Evolutionary conservation across 345 rosid genomes (phyloP), one percentile per base, ranked within the genome.

Genomic region (Sisymbrium irio): DNA sequence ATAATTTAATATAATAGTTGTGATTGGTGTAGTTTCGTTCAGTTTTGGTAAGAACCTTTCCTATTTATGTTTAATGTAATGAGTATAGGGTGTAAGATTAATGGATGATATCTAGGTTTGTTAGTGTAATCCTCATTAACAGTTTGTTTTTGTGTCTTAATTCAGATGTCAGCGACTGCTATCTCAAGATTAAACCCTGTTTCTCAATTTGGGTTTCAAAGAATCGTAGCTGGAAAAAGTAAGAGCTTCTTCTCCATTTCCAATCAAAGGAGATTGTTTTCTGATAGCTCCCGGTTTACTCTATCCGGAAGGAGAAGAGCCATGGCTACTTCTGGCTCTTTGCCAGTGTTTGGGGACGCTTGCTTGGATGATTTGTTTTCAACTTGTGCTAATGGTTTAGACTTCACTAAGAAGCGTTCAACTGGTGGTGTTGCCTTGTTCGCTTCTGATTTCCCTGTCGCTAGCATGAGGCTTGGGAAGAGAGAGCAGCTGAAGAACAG

Each of bases 311-410:
- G 82, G 64, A 72, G 51, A 77, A 25, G 39, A 42, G 15, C 84
- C 10, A 87, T 94, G 96, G 87, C 90, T 45, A 86, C 85, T 63
- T 83, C 93, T 71, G 81, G 94, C 71, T 85, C 97, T 28, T 80
- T 85, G 54, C 84, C 92, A 54, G 78, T 88, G 32, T 80, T 79
- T 40, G 89, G 96, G 13, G 97, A 94, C 65, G 85, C 86, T 62
- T 73, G 83, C 46, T 54, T 84, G 45, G 96, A 91, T 79, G 93
- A 88, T 56, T 73, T 88, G 33, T 69, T 82, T 66, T 47, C 87
- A 18, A 72, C 80, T 58, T 65, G 85, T 69, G 83, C 87, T 12
- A 88, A 82, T 78, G 84, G 87, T 18, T 71, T 86, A 71, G 91
- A 85, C 39, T 75, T 83, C 51, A 60, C 80, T 1, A 91, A 84